Base-by-base conservation (phyloP, 768 basidiomycete species). In the Suillus tomentosus region DNA sequence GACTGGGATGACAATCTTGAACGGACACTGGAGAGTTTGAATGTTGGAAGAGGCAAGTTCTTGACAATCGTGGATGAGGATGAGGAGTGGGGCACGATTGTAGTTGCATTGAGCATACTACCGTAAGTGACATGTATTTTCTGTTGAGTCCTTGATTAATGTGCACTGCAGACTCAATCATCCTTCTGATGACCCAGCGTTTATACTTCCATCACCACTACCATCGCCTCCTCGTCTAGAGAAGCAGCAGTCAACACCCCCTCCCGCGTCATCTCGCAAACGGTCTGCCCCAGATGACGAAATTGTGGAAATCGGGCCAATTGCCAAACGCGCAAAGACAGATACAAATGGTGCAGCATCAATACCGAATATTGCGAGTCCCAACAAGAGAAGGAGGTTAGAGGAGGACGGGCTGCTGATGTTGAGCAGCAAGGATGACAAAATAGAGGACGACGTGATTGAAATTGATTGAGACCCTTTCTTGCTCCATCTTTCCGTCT, bases 1-100 rank as follows among this genome's bases (percentile, higher is more conserved):
- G 96, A 99, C 72, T 96, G 91, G 83, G 90, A 94, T 54, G 96
- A 98, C 70, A 98, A 98, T 70, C 73, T 85, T 65, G 89, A 85
- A 3, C 83, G 90, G 65, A 94, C 93, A 55, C 73, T 99, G 68
- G 91, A 87, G 67, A 92, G 92, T 68, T 71, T 99, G 62, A 90
- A 85, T 55, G 87, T 96, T 39, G 86, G 84, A 0, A 78, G 89
- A 62, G 95, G 96, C 48, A 95, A 89, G 78, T 96, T 97, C 78
- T 71, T 99, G 71, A 87, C 88, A 5, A 90, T 98, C 40, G 88
- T 88, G 5, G 95, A 98, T 73, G 95, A 97, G 70, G 93, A 96
- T 37, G 91, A 85, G 6, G 88, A 87, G 64, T 83, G 80, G 75
- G 86, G 82, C 11, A 92, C 90, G 2, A 84, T 96, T 36, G 82